phyloP scores from a whole-genome alignment of 169 alveolate genomes.

The Plasmodium ovale region DNA sequence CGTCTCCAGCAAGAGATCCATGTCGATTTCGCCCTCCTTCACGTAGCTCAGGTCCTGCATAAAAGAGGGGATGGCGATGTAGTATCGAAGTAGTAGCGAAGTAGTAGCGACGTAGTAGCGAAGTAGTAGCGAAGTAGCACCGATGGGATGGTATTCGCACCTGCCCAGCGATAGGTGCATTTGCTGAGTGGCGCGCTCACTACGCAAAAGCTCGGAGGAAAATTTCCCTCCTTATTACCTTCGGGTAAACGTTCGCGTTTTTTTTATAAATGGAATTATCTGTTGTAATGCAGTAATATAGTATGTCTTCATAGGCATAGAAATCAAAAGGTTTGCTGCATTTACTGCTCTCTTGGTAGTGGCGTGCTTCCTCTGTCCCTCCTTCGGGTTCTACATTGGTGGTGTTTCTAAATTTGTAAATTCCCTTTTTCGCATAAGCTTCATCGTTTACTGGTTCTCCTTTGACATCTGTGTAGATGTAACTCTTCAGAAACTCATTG shows the following conservation, averaged over 20 bases:
- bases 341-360: background rate
- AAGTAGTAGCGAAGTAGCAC: background rate
- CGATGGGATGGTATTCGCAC: background rate
- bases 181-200: background rate
- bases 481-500: constrained; percentile 14
- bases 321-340: background rate
- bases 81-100: background rate
- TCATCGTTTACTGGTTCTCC: background rate
- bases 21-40: constrained; percentile 74
- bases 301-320: constrained; percentile 28
- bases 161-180: background rate
- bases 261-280: constrained; percentile 49
- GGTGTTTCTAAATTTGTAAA: constrained; percentile 3
- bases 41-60: constrained; percentile 45
- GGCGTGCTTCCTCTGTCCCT: background rate
- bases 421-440: background rate
- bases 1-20: constrained; percentile 45
- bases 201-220: constrained; percentile 30
- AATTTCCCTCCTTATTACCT: constrained; percentile 20
- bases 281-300: constrained; percentile 59
- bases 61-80: background rate
- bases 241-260: constrained; percentile 40
- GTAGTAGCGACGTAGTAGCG: background rate
- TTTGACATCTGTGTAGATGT: constrained; percentile 12
- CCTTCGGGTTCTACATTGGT: background rate